Conservation (phyloP, 2,329 filamentous ascomycete species). For the Fusarium sp. region DNA sequence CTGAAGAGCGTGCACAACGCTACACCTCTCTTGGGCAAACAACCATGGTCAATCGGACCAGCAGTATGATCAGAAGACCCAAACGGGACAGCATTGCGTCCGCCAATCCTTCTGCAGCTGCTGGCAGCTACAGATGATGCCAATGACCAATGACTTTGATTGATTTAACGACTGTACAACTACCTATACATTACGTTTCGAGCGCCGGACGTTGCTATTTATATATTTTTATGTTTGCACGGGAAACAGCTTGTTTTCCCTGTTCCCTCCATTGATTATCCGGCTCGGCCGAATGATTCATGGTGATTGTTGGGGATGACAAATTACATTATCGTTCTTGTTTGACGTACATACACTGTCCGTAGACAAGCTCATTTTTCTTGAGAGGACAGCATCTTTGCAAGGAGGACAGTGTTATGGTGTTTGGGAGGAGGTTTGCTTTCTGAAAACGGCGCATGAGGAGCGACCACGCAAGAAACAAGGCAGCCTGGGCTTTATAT, state of each 20-base stretch:
- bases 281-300: constrained; percentile 41
- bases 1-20: constrained; percentile 47
- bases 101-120: constrained; percentile 52
- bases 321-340: constrained; percentile 14
- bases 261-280: constrained; percentile 17
- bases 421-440: constrained; percentile 26
- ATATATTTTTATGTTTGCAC: constrained; percentile 41
- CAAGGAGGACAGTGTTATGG: constrained; percentile 16
- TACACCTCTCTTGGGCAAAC: constrained; percentile 58
- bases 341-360: constrained; percentile 34
- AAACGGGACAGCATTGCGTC: constrained; percentile 54
- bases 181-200: constrained; percentile 40
- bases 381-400: constrained; percentile 14
- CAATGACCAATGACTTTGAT: constrained; percentile 43
- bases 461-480: constrained; percentile 3
- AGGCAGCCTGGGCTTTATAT: constrained; percentile 6
- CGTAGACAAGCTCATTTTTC: constrained; percentile 11
- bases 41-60: constrained; percentile 55
- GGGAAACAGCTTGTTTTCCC: constrained; percentile 22
- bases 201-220: constrained; percentile 48
- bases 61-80: constrained; percentile 57
- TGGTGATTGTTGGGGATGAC: constrained; percentile 26
- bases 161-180: constrained; percentile 44
- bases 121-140: constrained; percentile 58
- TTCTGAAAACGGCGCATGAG: constrained; percentile 25